Base-by-base conservation (phyloP, 78 protist genomes). In the slime mould (Dictyostelium discoideum) region DNA sequence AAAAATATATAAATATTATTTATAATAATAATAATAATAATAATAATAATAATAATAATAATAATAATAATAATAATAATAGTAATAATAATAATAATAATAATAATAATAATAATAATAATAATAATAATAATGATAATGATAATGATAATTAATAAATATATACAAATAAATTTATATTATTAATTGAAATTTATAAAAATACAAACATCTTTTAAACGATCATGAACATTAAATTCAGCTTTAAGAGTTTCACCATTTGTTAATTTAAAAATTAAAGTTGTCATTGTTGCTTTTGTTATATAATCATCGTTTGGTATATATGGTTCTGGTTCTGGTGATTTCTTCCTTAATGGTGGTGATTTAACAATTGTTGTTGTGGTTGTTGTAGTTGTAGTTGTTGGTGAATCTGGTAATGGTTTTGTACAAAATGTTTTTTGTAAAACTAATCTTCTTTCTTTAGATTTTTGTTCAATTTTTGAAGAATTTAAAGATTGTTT, bases 161-260 rank as follows among this genome's bases (percentile, higher is more conserved):
- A 9, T 24, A 24, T 9, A 67, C 9, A 22, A 16, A 63, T 22
- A 22, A 5, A 67, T 32, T 32, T 32, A 32, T 32, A 32, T 32
- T 32, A 32, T 32, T 32, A n/a, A 9, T 9, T 67, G 16, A 54
- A 3, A 54, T 16, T 13, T 16, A 54, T 10, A 54, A 16, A 5
- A 54, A 54, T 54, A 54, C 76, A 24, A 37, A 78, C 57, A 80
- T 40, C 40, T 24, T 46, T 80, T 24, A 80, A 26, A n/a, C 22
- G 50, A 80, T 80, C 85, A 24, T 22, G 24, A 46, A 46, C 85
- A 9, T 4, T 14, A 80, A 80, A 80, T 14, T 80, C 63, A 18
- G 26, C 54, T 46, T 80, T 80, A n/a, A 80, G n/a, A n/a, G 85
- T 22, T 24, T 22, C 32, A n/a, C 85, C 85, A 46, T n/a, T 80